A percentile compares a stretch with the other conserved stretches of the same genome.
These are phyloP conservation scores for Gypsophila paniculata DNA, from an alignment of 179 eudicot species.

Conservation along the genomic window DNA sequence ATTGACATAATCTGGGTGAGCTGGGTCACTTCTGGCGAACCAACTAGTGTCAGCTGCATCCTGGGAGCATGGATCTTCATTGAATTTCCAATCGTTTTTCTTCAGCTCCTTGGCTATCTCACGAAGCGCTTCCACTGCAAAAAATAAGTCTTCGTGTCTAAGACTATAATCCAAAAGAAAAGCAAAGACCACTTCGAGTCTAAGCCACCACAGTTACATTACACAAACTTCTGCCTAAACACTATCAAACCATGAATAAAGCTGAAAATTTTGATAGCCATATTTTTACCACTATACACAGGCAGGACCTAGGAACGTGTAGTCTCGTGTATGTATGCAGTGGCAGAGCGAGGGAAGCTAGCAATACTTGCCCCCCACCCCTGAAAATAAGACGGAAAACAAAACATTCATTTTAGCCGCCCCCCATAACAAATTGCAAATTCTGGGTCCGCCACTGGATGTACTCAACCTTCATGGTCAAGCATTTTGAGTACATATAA, in stretches of 20 bases:
- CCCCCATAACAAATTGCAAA: not conserved
- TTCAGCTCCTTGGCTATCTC: conserved; percentile 53
- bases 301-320: too few species aligned
- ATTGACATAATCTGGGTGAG: conserved; percentile 29
- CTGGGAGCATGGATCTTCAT: conserved; percentile 43
- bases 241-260: not conserved
- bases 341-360: too few species aligned
- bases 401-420: not conserved
- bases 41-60: conserved; percentile 35
- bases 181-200: not conserved
- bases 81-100: conserved; percentile 52
- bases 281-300: not conserved
- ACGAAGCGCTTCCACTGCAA: conserved; percentile 45
- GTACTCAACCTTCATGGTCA: not conserved
- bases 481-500: not conserved
- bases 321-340: too few species aligned
- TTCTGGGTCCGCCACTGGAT: not conserved
- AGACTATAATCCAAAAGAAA: not conserved
- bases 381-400: not conserved
- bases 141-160: conserved; percentile 6
- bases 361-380: too few species aligned
- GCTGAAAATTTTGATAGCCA: not conserved
- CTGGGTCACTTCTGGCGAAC: conserved; percentile 21
- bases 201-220: not conserved
- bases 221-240: not conserved